Evolutionary conservation across 805 yeast species (phyloP), one percentile per base, ranked within the genome.

Genomic region (Zygosaccharomyces gambellarensis): DNA sequence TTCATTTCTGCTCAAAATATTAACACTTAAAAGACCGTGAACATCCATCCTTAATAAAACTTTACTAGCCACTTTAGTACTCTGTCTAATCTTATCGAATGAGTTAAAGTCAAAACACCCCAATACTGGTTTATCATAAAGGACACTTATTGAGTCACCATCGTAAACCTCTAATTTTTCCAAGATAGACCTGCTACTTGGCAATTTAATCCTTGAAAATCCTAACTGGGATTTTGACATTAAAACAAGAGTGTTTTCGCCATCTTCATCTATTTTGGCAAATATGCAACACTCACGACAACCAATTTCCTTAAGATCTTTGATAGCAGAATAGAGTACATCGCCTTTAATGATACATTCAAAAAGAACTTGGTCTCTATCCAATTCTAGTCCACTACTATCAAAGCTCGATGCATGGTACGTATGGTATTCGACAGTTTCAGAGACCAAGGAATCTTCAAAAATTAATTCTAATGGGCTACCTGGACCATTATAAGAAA

Each of bases 141-240:
- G 44, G 12, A 51, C 43, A 12, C 61, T 57, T 1, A 56, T 54
- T 6, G 61, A 55, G 32, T 59, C 63, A 6, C 63, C 57, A 19
- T 65, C 69, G 29, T 64, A 65, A 7, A 72, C 68, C 36, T 65
- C 72, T 28, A 87, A 62, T 39, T 82, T 81, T 52, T 85, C 92
- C 29, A 89, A 63, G 10, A 81, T 78, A 2, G 80, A 71, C 56
- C 76, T 74, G 43, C 79, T 85, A 51, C 75, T 77, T 0, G 95
- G 95, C 42, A 83, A 74, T 8, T 77, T 73, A 19, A 87, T 70
- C 59, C 84, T 82, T 36, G 87, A 81, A 45, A 75, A 72, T 0
- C 95, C 96, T 41, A 87, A 74, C n/a, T 82, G 85, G 9, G 92
- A 87, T 36, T 74, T 76, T 0, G 94, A 83, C 4, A 85, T 77